Evolutionary conservation across 306 rosid genomes (phyloP), one percentile per base, ranked within the genome.

Genomic region (Vigna hirtella): DNA sequence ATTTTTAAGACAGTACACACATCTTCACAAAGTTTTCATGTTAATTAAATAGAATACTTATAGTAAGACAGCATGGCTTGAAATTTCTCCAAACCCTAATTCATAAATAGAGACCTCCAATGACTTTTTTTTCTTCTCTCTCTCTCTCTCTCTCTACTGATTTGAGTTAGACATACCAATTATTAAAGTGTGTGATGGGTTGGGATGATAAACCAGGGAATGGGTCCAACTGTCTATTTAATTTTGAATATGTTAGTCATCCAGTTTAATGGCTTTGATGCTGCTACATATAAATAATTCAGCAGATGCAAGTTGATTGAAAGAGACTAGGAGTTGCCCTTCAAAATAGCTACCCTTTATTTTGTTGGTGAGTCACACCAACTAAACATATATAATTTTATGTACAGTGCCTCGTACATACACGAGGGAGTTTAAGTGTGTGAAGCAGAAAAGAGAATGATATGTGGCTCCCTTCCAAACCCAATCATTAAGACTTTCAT

Each of bases 401-500:
- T 67, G n/a, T 14, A 78, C n/a, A 64, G 53, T 57, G 80, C 58
- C 71, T 78, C 74, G 74, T 83, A 79, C 72, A 58, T 52, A 81
- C 64, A 13, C 36, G 74, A 77, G 72, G 72, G 58, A 66, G 68
- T 42, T 42, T 42, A 56, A 74, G 71, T 34, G 32, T 82, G 78
- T 52, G 78, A 55, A 64, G 57, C 72, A 66, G 57, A 78, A 64
- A 67, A 79, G 48, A 53, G 62, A 72, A 77, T 52, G 32, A 67
- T 76, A 58, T 20, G 40, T 58, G 49, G 69, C 67, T 75, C 58
- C 53, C 67, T 20, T 77, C 69, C 83, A 68, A 82, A 51, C 24
- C 73, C 89, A 90, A 90, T 85, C 78, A 77, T 86, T 79, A 55
- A 78, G 56, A 75, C 70, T 62, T 68, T 66, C 53, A 76, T 77